A percentile compares a stretch with the other conserved stretches of the same genome.
phyloP scores from a whole-genome alignment of 2,329 filamentous ascomycete species.

The Triangularia verruculosa region DNA sequence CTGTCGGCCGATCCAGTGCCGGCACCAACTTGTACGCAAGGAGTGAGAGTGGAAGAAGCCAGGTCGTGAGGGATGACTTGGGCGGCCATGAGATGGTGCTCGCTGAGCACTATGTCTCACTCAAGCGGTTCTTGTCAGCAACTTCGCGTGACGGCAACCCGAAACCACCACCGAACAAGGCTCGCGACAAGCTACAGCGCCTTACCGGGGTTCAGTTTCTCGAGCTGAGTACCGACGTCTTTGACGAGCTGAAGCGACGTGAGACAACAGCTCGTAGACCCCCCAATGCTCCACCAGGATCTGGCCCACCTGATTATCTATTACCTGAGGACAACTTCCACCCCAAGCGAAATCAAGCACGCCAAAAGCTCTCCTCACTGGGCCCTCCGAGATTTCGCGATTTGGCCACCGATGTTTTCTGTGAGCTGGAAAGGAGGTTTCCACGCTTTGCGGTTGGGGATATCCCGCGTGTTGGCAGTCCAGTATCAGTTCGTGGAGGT shows the following conservation, averaged over 20 bases:
- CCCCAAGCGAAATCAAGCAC: slow-evolving; percentile 95
- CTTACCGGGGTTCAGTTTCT: slow-evolving; percentile 92
- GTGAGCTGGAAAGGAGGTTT: slow-evolving; percentile 86
- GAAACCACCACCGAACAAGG: slow-evolving; percentile 76
- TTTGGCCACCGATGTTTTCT: slow-evolving; percentile 92
- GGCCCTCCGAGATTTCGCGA: slow-evolving; percentile 85
- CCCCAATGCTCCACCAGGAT: slow-evolving; percentile 49
- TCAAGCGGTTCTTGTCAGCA: slow-evolving; percentile 71
- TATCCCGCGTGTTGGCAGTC: slow-evolving; percentile 66
- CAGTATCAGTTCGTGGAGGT: slow-evolving; percentile 61
- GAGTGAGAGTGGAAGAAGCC: slow-evolving; percentile 62
- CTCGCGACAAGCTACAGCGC: slow-evolving; percentile 88
- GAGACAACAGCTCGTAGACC: slow-evolving; percentile 63
- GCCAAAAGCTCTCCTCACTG: slow-evolving; percentile 88
- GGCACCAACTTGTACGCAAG: slow-evolving; percentile 68
- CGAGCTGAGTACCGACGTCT: slow-evolving; percentile 96
- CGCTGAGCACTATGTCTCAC: slow-evolving; percentile 74
- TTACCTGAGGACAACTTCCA: slow-evolving; percentile 88
- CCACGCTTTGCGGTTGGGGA: slow-evolving; percentile 73
- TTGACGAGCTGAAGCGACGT: slow-evolving; percentile 85
- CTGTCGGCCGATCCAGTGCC: slow-evolving; percentile 79
- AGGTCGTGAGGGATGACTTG: slow-evolving; percentile 44
- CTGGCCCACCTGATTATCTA: slow-evolving; percentile 66
- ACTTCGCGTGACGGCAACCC: slow-evolving; percentile 71
- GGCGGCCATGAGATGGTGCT: slow-evolving; percentile 65